phyloP scores from a whole-genome alignment of 768 basidiomycete species.

The Erythrobasidium yunnanense region DNA sequence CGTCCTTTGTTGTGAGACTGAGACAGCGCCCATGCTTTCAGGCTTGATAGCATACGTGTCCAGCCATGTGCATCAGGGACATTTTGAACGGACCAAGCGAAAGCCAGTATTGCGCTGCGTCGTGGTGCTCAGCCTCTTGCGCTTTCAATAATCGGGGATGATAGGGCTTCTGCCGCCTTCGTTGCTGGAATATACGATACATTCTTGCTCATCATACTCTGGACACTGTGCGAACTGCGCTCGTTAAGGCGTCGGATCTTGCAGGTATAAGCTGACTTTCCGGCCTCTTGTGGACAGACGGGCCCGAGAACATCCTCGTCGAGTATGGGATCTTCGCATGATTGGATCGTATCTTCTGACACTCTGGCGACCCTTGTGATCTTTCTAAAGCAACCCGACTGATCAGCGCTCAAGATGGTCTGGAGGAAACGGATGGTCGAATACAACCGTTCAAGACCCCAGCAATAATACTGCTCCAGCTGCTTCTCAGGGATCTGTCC shows the following conservation, averaged over 20 bases:
- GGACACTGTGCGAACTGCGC: constrained; percentile 14
- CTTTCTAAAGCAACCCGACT: neutral
- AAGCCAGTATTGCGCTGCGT: too few species aligned
- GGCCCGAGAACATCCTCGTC: constrained; percentile 22
- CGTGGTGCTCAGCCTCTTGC: neutral
- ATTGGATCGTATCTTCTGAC: neutral
- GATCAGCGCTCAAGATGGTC: constrained; percentile 26
- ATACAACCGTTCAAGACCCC: neutral
- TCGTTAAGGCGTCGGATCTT: neutral
- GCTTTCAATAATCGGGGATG: neutral
- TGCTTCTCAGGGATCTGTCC: neutral
- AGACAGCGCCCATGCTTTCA: too few species aligned
- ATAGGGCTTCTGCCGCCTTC: constrained; percentile 43
- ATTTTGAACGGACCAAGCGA: too few species aligned
- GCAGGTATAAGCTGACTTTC: neutral
- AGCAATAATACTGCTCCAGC: too few species aligned
- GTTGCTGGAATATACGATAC: constrained; percentile 40
- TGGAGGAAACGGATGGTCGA: constrained; percentile 5
- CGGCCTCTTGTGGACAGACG: neutral
- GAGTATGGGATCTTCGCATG: neutral
- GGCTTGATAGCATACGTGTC: too few species aligned
- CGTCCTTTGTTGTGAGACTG: too few species aligned
- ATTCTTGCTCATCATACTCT: constrained; percentile 24
- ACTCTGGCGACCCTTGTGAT: neutral
- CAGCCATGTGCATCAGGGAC: too few species aligned